Percentiles rank a stretch among this genome's conserved stretches.
phyloP scores from a whole-genome alignment of 2,329 filamentous ascomycete species.

The Cryphonectria japonica region DNA sequence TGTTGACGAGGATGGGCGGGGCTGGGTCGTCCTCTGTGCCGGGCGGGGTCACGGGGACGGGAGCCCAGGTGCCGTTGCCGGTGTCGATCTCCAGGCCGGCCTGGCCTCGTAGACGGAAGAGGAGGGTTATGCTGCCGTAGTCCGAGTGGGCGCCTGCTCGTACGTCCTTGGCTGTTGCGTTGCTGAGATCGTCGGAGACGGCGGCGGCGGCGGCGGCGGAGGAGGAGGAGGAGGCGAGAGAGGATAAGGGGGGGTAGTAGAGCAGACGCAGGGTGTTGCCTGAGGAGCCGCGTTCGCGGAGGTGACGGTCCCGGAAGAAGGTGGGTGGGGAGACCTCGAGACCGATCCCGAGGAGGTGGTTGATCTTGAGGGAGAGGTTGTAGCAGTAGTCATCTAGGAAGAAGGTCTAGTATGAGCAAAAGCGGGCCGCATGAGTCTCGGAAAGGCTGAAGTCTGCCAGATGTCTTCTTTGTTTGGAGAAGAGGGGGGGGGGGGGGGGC shows the following conservation, averaged over 20 bases:
- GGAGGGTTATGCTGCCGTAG: constrained; percentile 72
- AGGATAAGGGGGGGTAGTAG: constrained; percentile 65
- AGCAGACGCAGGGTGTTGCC: constrained; percentile 71
- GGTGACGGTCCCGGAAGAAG: constrained; percentile 61
- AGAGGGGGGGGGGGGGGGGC: too few relatives aligned
- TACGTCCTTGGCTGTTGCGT: constrained; percentile 61
- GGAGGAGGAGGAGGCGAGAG: constrained; percentile 35
- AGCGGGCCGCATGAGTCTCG: background rate
- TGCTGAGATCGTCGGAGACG: constrained; percentile 38
- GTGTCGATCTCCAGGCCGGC: constrained; percentile 81
- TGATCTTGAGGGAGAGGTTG: constrained; percentile 45
- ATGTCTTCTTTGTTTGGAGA: background rate
- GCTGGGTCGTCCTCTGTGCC: constrained; percentile 61
- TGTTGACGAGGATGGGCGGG: constrained; percentile 81
- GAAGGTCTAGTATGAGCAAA: background rate
- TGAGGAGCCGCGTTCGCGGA: constrained; percentile 48
- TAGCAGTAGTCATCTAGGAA: constrained; percentile 27
- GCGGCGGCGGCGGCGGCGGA: background rate
- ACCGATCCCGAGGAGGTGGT: constrained; percentile 77
- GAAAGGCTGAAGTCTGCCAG: too few relatives aligned
- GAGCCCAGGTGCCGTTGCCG: constrained; percentile 56
- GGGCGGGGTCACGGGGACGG: constrained; percentile 65
- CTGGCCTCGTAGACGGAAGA: constrained; percentile 86
- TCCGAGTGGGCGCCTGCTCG: constrained; percentile 92
- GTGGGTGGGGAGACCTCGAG: constrained; percentile 61